Evolutionary conservation across 306 rosid species (phyloP), one percentile per base, ranked within the genome.

Genomic region (Echinosophora koreensis): DNA sequence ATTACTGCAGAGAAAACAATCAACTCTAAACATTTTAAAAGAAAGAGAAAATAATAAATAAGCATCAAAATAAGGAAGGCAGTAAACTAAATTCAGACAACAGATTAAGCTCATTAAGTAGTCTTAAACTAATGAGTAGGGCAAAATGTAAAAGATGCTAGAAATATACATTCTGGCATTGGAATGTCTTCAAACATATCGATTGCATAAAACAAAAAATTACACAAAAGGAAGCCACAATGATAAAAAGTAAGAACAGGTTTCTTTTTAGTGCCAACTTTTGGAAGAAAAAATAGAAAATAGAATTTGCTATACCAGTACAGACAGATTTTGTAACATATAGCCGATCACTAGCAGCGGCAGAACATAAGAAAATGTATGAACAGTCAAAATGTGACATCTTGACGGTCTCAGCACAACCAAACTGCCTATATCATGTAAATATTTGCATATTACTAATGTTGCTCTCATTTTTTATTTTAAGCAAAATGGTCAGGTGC

Each of bases 1-100:
- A 90, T 89, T 51, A 90, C 97, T 92, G 98, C 87, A 90, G 77
- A 63, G 82, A 41, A 37, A 62, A 44, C 49, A 74, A 37, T 71
- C 65, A 35, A 73, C 77, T 57, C 54, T 69, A 51, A 80, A 44
- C 69, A 55, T n/a, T 27, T 81, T 30, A 75, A 13, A 69, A 30
- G 11, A 69, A 62, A 38, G 32, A 56, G 22, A 55, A 55, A 65
- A 59, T 28, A 79, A 64, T 12, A 51, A 54, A 41, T 54, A 4
- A 13, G 27, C 10, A 74, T 14, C 46, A 63, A 70, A 68, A 28
- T 15, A 84, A 39, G 22, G 60, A 49, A 30, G 2, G 38, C 17
- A 22, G 44, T 39, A 17, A 56, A 51, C 41, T 34, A 73, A 73
- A 63, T 65, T 47, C 54, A 69, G 28, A 42, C 32, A 68, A 59